Percentiles rank a stretch among this genome's conserved stretches.
phyloP scores from a whole-genome alignment of 1,284 basidiomycete species.

The Taiwanofungus camphoratus region DNA sequence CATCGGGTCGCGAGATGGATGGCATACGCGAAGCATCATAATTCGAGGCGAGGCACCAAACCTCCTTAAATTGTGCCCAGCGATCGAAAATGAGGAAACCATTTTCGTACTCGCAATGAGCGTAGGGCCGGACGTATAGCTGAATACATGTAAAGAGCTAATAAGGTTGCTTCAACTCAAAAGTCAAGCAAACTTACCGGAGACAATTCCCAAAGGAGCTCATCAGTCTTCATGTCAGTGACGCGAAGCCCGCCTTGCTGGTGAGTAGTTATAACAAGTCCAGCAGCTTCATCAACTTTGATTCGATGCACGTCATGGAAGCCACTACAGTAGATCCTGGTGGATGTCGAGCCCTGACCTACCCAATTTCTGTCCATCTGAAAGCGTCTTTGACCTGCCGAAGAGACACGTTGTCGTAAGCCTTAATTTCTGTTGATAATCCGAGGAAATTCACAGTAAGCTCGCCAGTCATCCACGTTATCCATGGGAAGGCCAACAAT shows the following conservation, averaged over 20 bases:
- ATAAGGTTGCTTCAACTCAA: background rate
- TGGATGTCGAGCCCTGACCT: slow-evolving; percentile 38
- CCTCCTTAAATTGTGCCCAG: slow-evolving; percentile 48
- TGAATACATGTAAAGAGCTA: slow-evolving; percentile 26
- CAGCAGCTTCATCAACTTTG: slow-evolving; percentile 60
- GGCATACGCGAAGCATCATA: slow-evolving; percentile 19
- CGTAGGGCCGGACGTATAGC: slow-evolving; percentile 48
- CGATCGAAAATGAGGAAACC: slow-evolving; percentile 71
- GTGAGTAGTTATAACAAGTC: slow-evolving; percentile 53
- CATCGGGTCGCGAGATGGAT: slow-evolving; percentile 26
- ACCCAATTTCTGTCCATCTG: slow-evolving; percentile 51
- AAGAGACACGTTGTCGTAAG: slow-evolving; percentile 27
- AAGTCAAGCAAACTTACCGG: slow-evolving; percentile 24
- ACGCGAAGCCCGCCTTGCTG: slow-evolving; percentile 49
- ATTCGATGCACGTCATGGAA: slow-evolving; percentile 54
- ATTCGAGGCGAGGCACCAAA: slow-evolving; percentile 51
- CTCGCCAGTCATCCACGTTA: slow-evolving; percentile 43
- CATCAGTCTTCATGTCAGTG: slow-evolving; percentile 41
- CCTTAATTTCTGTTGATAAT: slow-evolving; percentile 2
- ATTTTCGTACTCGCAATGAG: slow-evolving; percentile 70
- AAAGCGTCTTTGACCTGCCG: slow-evolving; percentile 31
- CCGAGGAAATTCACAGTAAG: slow-evolving; percentile 50
- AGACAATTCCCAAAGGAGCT: slow-evolving; percentile 52
- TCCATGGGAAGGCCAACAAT: slow-evolving; percentile 29
- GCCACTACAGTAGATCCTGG: slow-evolving; percentile 29